Evolutionary conservation across 305 asterid species (phyloP).

Genomic region (Andrographis paniculata): DNA sequence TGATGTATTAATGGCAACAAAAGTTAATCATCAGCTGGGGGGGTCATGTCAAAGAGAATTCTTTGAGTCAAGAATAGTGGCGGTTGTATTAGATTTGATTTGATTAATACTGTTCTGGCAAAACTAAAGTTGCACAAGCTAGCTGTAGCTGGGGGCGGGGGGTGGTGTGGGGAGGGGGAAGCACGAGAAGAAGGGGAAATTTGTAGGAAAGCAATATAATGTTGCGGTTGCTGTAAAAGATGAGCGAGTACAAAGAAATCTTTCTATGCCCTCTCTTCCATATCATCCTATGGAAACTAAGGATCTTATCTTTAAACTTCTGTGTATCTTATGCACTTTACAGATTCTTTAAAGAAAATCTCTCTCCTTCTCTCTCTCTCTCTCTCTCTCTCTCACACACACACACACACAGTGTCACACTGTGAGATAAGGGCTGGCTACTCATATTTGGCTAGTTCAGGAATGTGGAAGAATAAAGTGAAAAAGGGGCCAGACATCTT

Average conservation of each 20-base stretch:
- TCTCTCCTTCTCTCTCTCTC: not conserved
- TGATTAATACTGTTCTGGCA: slow-evolving; percentile 25
- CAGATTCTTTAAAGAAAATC: too few relatives aligned
- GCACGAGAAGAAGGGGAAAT: slow-evolving; percentile 26
- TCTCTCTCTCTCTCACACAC: not conserved
- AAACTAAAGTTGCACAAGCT: slow-evolving; percentile 23
- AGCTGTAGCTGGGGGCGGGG: too few relatives aligned
- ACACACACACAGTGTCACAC: not conserved
- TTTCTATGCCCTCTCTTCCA: slow-evolving; percentile 22
- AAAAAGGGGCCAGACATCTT: slow-evolving; percentile 71
- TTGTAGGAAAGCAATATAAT: slow-evolving; percentile 22
- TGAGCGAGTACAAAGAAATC: slow-evolving; percentile 33
- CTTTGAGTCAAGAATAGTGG: slow-evolving; percentile 54
- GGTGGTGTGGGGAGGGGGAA: slow-evolving; percentile 7
- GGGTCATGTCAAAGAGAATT: slow-evolving; percentile 14
- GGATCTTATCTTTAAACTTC: slow-evolving; percentile 13
- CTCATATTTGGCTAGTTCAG: slow-evolving; percentile 38
- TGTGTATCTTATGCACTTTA: slow-evolving; percentile 15
- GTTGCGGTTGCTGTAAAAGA: slow-evolving; percentile 27
- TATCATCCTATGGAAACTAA: slow-evolving; percentile 10
- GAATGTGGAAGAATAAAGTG: slow-evolving; percentile 69
- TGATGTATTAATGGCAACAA: slow-evolving; percentile 28
- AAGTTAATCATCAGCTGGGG: slow-evolving; percentile 31
- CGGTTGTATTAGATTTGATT: slow-evolving; percentile 40
- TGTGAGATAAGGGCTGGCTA: slow-evolving; percentile 11